These are phyloP conservation scores for Syncephalastrum contaminatum DNA, from an alignment of 371 early-diverging fungal species.

Conservation along the genomic window DNA sequence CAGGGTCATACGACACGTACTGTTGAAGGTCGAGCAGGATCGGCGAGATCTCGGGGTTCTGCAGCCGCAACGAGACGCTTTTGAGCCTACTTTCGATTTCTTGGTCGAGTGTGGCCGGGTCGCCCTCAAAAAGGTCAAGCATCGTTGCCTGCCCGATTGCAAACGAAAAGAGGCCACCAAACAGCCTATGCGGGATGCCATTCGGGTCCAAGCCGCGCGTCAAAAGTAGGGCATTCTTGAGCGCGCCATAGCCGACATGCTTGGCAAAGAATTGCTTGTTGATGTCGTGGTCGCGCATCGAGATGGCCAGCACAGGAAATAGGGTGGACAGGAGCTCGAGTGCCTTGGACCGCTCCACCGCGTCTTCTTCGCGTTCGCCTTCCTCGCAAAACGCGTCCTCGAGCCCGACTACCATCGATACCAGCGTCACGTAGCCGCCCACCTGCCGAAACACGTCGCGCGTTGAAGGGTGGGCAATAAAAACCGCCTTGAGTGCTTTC, in stretches of 20 bases:
- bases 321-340: constrained; percentile 45
- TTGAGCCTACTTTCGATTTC: constrained; percentile 31
- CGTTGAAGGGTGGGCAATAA: constrained; percentile 38
- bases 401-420: constrained; percentile 61
- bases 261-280: constrained; percentile 56
- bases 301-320: constrained; percentile 56
- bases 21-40: constrained; percentile 54
- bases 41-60: constrained; percentile 58
- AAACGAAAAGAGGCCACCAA: constrained; percentile 66
- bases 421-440: constrained; percentile 65
- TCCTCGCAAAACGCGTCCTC: constrained; percentile 50
- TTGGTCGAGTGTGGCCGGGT: background rate
- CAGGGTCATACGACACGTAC: constrained; percentile 29
- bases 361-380: background rate
- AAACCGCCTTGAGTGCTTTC: constrained; percentile 50
- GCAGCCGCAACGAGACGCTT: constrained; percentile 25
- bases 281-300: constrained; percentile 56
- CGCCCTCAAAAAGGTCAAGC: constrained; percentile 38
- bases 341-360: background rate
- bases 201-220: constrained; percentile 54
- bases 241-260: constrained; percentile 54
- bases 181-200: constrained; percentile 39
- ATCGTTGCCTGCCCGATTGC: constrained; percentile 54
- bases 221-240: constrained; percentile 61
- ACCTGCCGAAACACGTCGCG: constrained; percentile 60